Evolutionary conservation across 208 protist genomes (phyloP).

Genomic region (Leishmania aethiopica): DNA sequence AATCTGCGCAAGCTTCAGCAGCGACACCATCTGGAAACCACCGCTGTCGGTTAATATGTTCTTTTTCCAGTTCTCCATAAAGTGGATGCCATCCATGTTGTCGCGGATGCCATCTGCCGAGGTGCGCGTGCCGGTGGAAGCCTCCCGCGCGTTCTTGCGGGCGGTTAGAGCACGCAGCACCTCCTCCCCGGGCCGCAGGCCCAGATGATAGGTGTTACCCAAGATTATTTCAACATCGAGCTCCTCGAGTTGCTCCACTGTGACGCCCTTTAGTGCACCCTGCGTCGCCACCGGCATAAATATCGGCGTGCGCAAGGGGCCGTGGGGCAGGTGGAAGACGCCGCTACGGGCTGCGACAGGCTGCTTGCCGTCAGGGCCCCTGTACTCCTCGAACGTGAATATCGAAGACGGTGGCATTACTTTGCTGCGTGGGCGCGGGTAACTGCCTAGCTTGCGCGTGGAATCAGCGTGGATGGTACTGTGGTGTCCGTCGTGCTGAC

Average conservation of each 20-base stretch:
- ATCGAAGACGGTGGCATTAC: constrained; percentile 21
- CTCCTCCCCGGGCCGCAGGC: constrained; percentile 93
- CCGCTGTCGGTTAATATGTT: constrained; percentile 98
- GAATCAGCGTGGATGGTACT: constrained; percentile 1
- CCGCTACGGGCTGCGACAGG: constrained; percentile 76
- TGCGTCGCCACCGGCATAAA: constrained; percentile 99
- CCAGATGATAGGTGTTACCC: constrained; percentile 99
- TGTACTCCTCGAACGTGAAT: constrained; percentile 76
- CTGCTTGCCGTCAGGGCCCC: constrained; percentile 41
- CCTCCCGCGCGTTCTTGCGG: constrained; percentile 57
- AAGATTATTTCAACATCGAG: constrained; percentile 97
- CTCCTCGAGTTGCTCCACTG: constrained; percentile 93
- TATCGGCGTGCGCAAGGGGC: constrained; percentile 92
- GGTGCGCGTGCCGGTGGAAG: constrained; percentile 14
- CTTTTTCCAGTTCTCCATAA: constrained; percentile 95
- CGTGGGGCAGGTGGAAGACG: constrained; percentile 91
- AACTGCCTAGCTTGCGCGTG: not conserved
- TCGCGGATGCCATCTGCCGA: constrained; percentile 51
- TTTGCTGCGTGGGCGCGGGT: too few relatives aligned
- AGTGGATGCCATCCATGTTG: constrained; percentile 97
- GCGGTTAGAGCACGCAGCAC: constrained; percentile 72
- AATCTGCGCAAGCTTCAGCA: constrained; percentile 96
- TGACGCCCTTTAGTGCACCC: constrained; percentile 97
- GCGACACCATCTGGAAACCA: constrained; percentile 99
- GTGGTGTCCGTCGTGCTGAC: not conserved